phyloP scores from a whole-genome alignment of 1,284 basidiomycete species.

The Papiliotrema laurentii region DNA sequence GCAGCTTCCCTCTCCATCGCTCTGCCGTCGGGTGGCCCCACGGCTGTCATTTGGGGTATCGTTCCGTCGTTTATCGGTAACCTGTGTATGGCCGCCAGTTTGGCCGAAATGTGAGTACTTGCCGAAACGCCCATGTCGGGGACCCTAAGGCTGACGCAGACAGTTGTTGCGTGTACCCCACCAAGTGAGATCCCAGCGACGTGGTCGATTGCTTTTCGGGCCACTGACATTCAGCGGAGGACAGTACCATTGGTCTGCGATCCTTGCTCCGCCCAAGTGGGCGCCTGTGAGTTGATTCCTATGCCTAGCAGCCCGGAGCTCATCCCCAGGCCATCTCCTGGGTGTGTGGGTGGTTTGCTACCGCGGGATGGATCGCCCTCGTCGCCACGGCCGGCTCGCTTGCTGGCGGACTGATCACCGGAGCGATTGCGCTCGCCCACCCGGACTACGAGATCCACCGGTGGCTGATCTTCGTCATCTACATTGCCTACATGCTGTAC shows the following conservation, averaged over 20 bases:
- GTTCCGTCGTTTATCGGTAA: constrained; percentile 9
- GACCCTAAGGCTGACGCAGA: constrained; percentile 21
- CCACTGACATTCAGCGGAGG: constrained; percentile 28
- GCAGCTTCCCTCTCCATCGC: constrained; percentile 15
- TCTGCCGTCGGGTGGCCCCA: constrained; percentile 37
- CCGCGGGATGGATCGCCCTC: constrained; percentile 14
- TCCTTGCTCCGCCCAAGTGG: constrained; percentile 14
- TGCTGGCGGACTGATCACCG: constrained; percentile 9
- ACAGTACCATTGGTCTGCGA: constrained; percentile 39
- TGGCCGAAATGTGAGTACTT: constrained; percentile 11
- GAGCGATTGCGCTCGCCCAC: constrained; percentile 39
- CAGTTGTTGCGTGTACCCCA: constrained; percentile 13
- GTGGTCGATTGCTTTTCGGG: not conserved
- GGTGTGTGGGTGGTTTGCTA: constrained; percentile 3
- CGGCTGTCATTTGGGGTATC: constrained; percentile 42
- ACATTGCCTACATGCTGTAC: constrained; percentile 19
- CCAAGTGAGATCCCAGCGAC: not conserved
- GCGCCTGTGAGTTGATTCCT: constrained; percentile 24
- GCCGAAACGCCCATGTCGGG: constrained; percentile 22
- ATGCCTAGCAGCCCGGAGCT: constrained; percentile 19
- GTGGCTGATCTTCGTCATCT: constrained; percentile 25
- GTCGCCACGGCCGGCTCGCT: constrained; percentile 6
- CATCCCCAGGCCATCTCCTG: constrained; percentile 3
- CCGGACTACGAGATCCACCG: constrained; percentile 22
- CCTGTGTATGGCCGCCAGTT: constrained; percentile 4